Conservation (phyloP, 768 basidiomycete species). For the Amanita phalloides region DNA sequence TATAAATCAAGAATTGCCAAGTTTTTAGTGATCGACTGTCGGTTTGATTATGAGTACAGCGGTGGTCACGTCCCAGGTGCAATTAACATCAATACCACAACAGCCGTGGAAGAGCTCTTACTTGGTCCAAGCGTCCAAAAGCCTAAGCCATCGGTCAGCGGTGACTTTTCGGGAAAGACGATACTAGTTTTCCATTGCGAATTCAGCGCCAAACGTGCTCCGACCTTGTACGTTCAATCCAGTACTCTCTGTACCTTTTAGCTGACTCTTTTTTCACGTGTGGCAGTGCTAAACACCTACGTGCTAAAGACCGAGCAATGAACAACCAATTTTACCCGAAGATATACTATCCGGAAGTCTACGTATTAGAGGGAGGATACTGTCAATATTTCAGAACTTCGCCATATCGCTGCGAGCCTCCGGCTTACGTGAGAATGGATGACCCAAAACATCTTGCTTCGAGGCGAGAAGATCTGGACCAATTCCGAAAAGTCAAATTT, state of each 20-base stretch:
- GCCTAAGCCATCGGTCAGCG: constrained; percentile 64
- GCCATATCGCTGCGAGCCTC: constrained; percentile 64
- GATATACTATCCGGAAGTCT: constrained; percentile 93
- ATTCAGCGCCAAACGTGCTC: constrained; percentile 90
- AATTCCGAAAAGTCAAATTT: constrained; percentile 84
- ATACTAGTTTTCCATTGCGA: constrained; percentile 96
- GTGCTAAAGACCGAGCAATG: constrained; percentile 79
- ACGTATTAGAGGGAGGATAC: constrained; percentile 95
- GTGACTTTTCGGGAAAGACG: constrained; percentile 65
- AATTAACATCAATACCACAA: constrained; percentile 79
- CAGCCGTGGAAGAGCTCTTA: constrained; percentile 71
- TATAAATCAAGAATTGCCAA: constrained; percentile 55
- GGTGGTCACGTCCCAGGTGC: constrained; percentile 93
- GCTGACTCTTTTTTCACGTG: neutral
- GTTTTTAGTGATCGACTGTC: constrained; percentile 87
- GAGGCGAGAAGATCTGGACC: constrained; percentile 79
- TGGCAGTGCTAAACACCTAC: constrained; percentile 81
- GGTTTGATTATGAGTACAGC: constrained; percentile 92
- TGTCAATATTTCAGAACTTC: constrained; percentile 73
- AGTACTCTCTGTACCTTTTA: neutral
- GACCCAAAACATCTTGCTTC: constrained; percentile 77
- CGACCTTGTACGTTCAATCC: constrained; percentile 71
- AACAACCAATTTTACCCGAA: constrained; percentile 88
- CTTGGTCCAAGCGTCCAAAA: constrained; percentile 45
- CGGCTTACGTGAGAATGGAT: constrained; percentile 88